Base-by-base conservation (phyloP, 139 green algal species). In the Coccomyxa sp. region DNA sequence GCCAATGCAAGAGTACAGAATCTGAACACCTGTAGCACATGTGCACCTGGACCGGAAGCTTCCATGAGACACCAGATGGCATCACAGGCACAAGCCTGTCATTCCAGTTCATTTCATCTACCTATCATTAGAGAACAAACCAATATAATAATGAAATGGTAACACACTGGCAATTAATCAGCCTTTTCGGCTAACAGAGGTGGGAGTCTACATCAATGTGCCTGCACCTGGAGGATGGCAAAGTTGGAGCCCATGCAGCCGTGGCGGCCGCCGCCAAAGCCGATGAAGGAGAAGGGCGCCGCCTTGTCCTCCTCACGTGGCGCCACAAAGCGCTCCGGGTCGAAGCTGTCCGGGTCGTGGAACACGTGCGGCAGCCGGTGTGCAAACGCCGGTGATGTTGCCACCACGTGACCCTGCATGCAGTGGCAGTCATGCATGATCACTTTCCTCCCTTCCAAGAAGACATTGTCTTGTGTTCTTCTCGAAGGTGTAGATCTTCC, bases 241-340 rank as follows among this genome's bases (percentile, higher is more conserved):
- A 99, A 99, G 85, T 96, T 97, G 85, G 95, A 91, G 74, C 97
- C 97, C 90, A 99, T 97, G 96, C 97, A 99, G 17, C 90, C 94
- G 88, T 99, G 97, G 74, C 97, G 89, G 45, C 97, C 97, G 25
- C 93, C 95, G 45, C 97, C 97, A 90, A 99, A 99, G 38, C 96
- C 94, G 63, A 98, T 94, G 92, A 95, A 99, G 10, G 87, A 88
- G 81, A 97, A 98, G 15, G 90, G 91, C 79, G 85, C 60, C 38
- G 80, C 83, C 86, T 97, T 96, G 88, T 98, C 92, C 88, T 97
- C 95, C 88, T 97, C 94, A 1, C 95, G 84, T 0, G 92, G 92
- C 28, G 81, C 30, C 23, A 18, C 77, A 80, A 80, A 86, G 80
- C 96, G 91, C 38, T 96, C 91, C 1, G 96, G 96, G 81, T 98